Percentiles rank a stretch among this genome's conserved stretches.
These are phyloP conservation scores for Wallemia hederae DNA, from an alignment of 1,284 basidiomycete species.

Conservation along the genomic window DNA sequence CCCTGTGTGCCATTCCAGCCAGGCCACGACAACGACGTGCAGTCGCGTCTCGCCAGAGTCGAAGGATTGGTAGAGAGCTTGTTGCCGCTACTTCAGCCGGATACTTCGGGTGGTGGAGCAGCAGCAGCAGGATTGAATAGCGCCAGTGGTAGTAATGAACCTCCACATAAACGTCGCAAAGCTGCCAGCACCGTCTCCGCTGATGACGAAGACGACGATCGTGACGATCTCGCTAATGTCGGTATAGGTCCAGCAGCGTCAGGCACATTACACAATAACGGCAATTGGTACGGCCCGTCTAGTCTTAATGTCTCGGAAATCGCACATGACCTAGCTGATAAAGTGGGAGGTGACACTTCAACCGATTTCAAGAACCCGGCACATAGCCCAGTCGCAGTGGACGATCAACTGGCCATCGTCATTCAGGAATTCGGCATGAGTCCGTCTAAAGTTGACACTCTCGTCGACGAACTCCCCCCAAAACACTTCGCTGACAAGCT, in stretches of 20 bases:
- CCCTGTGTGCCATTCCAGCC: neutral
- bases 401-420: neutral
- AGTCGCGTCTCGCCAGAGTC: neutral
- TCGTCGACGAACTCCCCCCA: neutral
- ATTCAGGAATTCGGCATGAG: neutral
- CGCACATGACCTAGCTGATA: neutral
- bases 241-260: neutral
- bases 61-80: neutral
- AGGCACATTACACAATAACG: neutral
- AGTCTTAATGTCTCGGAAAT: neutral
- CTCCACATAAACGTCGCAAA: neutral
- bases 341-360: neutral
- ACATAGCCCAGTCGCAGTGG: neutral
- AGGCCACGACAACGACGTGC: neutral
- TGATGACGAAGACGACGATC: neutral
- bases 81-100: neutral
- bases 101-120: neutral
- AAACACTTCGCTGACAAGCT: neutral
- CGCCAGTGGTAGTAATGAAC: no score
- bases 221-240: neutral
- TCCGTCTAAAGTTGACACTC: neutral
- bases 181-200: neutral
- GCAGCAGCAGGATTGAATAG: no score
- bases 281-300: neutral
- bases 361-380: neutral